Percentiles rank a stretch among this genome's conserved stretches.
These are phyloP conservation scores for Phytophthora tubulina DNA, from an alignment of 352 stramenopile genomes.

Conservation along the genomic window DNA sequence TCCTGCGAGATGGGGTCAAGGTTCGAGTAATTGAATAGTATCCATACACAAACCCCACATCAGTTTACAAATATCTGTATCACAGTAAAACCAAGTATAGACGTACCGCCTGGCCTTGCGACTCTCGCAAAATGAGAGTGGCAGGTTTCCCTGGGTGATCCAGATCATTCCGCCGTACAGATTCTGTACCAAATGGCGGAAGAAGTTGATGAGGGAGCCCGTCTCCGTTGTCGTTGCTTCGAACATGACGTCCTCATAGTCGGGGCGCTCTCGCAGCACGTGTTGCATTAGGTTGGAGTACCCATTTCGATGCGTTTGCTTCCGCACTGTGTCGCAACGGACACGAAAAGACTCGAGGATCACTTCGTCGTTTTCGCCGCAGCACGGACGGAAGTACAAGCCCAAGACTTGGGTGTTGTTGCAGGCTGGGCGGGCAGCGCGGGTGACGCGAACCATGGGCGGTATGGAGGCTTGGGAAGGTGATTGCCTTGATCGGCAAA, in stretches of 20 bases:
- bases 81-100: conserved; percentile 3
- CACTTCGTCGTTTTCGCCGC: conserved; percentile 16
- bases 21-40: conserved; percentile 16
- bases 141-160: conserved; percentile 4
- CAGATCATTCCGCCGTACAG: conserved; percentile 7
- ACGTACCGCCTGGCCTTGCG: conserved; percentile 2
- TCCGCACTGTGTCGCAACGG: conserved; percentile 20
- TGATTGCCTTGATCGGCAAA: background rate
- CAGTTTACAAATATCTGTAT: background rate
- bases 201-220: background rate
- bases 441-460: conserved; percentile 4
- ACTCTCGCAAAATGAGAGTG: conserved; percentile 9
- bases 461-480: background rate
- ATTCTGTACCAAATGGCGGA: background rate
- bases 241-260: conserved; percentile 10
- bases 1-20: conserved; percentile 8
- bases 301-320: conserved; percentile 14
- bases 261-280: conserved; percentile 2
- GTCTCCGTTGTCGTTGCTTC: conserved; percentile 11
- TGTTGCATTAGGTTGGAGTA: conserved; percentile 8
- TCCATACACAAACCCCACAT: background rate
- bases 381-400: conserved; percentile 27
- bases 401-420: conserved; percentile 1
- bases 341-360: conserved; percentile 18
- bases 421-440: background rate